Evolutionary conservation across 2,329 filamentous ascomycete species (phyloP).

Genomic region (Fusarium sp.): DNA sequence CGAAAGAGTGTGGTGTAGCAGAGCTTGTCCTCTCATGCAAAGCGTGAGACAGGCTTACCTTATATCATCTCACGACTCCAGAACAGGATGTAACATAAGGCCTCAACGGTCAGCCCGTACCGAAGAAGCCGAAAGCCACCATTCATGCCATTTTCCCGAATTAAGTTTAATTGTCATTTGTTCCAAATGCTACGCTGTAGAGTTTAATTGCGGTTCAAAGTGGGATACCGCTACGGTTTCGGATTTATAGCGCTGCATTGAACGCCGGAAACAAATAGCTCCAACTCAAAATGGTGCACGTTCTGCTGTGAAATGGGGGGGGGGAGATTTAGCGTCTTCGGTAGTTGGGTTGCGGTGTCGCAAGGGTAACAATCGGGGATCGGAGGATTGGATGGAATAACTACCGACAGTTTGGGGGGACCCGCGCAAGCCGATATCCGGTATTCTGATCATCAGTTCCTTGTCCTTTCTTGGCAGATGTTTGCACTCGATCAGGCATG

Average conservation of each 20-base stretch:
- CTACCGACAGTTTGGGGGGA: neutral
- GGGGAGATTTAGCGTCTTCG: neutral
- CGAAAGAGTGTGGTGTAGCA: neutral
- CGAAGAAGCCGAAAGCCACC: neutral
- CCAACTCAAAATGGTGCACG: conserved; percentile 12
- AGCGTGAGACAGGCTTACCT: neutral
- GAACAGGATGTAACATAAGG: neutral
- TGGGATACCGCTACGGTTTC: neutral
- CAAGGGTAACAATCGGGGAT: neutral
- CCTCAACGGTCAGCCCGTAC: neutral
- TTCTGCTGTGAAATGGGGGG: neutral
- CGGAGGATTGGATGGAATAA: neutral
- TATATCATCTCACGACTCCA: neutral
- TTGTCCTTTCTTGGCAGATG: neutral
- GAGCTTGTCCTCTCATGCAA: neutral
- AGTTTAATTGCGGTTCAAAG: conserved; percentile 13
- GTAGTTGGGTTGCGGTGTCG: neutral
- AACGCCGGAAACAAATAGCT: neutral
- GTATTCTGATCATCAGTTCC: neutral
- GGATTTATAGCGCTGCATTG: neutral
- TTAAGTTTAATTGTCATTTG: conserved; percentile 24
- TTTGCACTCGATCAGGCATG: neutral
- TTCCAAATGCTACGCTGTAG: conserved; percentile 1
- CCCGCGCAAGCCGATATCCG: neutral
- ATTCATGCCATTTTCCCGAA: neutral